Evolutionary conservation across 305 asterid species (phyloP).

Genomic region (Plantago coronopus): DNA sequence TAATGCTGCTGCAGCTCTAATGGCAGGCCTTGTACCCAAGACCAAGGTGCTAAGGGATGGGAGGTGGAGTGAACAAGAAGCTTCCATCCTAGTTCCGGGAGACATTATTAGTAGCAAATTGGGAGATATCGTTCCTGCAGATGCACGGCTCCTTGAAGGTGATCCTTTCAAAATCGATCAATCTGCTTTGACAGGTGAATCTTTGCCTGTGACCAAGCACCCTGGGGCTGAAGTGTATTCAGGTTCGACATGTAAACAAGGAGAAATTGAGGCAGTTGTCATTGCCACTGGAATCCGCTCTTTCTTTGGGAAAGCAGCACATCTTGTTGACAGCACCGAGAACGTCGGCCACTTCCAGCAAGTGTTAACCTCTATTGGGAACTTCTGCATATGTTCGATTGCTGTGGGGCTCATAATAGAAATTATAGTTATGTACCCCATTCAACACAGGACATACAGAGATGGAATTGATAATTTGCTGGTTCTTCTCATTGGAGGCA

Average conservation of each 20-base stretch:
- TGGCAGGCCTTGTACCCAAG: constrained; percentile 81
- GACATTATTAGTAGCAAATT: constrained; percentile 71
- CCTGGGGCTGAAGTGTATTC: constrained; percentile 56
- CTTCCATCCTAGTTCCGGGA: constrained; percentile 74
- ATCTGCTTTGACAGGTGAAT: constrained; percentile 71
- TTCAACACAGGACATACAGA: constrained; percentile 50
- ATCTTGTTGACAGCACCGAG: constrained; percentile 67
- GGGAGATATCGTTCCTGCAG: constrained; percentile 88
- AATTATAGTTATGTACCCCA: constrained; percentile 58
- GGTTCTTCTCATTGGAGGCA: constrained; percentile 66
- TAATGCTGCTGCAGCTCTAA: constrained; percentile 78
- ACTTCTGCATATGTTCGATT: constrained; percentile 66
- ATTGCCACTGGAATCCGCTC: constrained; percentile 71
- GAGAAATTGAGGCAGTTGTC: constrained; percentile 64
- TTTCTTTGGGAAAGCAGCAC: constrained; percentile 80
- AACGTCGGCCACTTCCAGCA: constrained; percentile 66
- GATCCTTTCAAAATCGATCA: constrained; percentile 82
- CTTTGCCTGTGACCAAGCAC: constrained; percentile 58
- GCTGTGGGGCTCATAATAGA: constrained; percentile 52
- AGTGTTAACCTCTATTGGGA: constrained; percentile 62
- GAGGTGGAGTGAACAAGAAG: constrained; percentile 73
- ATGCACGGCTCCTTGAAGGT: constrained; percentile 78
- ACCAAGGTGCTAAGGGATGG: constrained; percentile 78
- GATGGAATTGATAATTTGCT: constrained; percentile 62
- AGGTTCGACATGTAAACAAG: constrained; percentile 76